phyloP scores from a whole-genome alignment of 768 basidiomycete genomes.

The Termitomyces sp. region DNA sequence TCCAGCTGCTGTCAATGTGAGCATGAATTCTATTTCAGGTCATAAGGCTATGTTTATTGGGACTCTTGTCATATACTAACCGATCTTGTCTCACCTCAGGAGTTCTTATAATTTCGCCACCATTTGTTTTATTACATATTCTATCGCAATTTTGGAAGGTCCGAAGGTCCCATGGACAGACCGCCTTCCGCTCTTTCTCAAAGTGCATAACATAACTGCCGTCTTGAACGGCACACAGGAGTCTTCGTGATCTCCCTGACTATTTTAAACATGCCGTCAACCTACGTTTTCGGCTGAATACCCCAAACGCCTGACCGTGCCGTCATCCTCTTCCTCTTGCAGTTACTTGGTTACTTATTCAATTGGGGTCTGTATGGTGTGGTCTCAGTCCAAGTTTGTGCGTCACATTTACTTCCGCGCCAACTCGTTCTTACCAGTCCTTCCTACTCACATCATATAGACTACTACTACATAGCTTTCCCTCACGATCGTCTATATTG shows the following conservation, averaged over 20 bases:
- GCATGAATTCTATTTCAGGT: too few species aligned
- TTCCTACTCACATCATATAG: constrained; percentile 7
- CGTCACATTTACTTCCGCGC: not conserved
- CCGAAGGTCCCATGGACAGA: not conserved
- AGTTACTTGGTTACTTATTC: constrained; percentile 25
- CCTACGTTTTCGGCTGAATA: not conserved
- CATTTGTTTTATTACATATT: not conserved
- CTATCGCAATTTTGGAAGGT: not conserved
- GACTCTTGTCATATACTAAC: not conserved
- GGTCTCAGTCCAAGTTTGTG: constrained; percentile 25
- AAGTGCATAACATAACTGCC: not conserved
- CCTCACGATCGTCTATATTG: constrained; percentile 18
- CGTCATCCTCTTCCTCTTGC: not conserved
- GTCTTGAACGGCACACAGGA: not conserved
- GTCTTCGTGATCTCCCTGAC: not conserved
- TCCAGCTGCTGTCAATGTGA: not conserved
- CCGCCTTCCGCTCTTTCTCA: not conserved
- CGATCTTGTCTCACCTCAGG: not conserved
- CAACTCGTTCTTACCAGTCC: not conserved
- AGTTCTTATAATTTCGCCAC: too few species aligned
- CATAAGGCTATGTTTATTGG: not conserved
- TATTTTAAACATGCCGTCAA: not conserved
- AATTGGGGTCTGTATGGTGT: constrained; percentile 24
- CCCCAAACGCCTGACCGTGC: not conserved
- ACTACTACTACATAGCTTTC: constrained; percentile 27